Conservation (phyloP, 768 basidiomycete species). For the Pulveroboletus frians region DNA sequence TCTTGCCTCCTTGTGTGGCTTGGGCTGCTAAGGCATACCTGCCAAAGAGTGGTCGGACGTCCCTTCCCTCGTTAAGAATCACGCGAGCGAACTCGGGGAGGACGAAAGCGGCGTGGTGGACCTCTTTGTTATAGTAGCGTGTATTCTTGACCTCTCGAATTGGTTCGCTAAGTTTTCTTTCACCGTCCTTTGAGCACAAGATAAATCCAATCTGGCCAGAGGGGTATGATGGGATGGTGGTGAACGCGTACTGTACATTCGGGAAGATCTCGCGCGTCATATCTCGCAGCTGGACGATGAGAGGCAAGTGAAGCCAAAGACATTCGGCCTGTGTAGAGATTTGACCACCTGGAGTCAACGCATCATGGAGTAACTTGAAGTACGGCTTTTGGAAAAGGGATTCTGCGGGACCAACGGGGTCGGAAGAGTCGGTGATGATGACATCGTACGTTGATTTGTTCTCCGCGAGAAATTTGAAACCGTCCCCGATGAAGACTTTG, state of each 20-base stretch:
- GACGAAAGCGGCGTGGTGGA: conserved; percentile 81
- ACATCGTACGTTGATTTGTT: conserved; percentile 88
- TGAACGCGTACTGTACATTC: conserved; percentile 84
- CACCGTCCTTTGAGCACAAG: conserved; percentile 73
- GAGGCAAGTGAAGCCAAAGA: conserved; percentile 86
- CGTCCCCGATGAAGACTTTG: conserved; percentile 84
- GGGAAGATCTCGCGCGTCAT: conserved; percentile 75
- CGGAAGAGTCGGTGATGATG: conserved; percentile 98
- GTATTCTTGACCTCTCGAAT: conserved; percentile 66
- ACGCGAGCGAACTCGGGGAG: conserved; percentile 89
- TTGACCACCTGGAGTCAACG: conserved; percentile 82
- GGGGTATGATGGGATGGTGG: conserved; percentile 97
- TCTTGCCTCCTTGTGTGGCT: conserved; percentile 45
- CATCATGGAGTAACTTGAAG: conserved; percentile 90
- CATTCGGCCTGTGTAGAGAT: conserved; percentile 97
- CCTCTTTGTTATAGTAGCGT: conserved; percentile 76
- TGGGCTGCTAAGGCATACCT: conserved; percentile 46
- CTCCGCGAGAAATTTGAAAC: conserved; percentile 93
- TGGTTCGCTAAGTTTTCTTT: conserved; percentile 66
- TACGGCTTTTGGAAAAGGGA: conserved; percentile 95
- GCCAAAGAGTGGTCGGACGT: conserved; percentile 73
- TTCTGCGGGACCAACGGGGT: conserved; percentile 93
- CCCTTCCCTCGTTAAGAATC: conserved; percentile 65
- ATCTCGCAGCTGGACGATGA: conserved; percentile 71
- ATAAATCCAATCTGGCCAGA: conserved; percentile 97